Evolutionary conservation across 805 yeast genomes (phyloP).

Genomic region (Maudiozyma pseudohumilis): DNA sequence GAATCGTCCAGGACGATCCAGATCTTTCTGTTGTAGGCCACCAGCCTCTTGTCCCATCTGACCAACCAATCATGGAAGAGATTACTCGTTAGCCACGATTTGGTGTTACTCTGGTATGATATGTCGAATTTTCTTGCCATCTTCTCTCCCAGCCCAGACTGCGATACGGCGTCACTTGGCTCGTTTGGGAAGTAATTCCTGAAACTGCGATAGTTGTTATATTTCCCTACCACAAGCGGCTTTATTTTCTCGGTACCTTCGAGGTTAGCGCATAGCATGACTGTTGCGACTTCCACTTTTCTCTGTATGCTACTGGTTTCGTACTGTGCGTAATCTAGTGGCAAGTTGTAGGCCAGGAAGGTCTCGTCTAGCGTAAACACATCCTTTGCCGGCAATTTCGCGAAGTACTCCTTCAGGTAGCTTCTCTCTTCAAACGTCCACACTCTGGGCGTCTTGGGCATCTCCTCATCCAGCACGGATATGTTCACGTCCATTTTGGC

Average conservation of each 20-base stretch:
- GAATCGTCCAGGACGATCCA: constrained; percentile 51
- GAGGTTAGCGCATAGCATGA: constrained; percentile 52
- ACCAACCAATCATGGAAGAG: constrained; percentile 54
- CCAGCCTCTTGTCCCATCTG: constrained; percentile 48
- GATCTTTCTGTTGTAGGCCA: constrained; percentile 40
- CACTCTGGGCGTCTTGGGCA: constrained; percentile 39
- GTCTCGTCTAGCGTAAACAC: constrained; percentile 54
- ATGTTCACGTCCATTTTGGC: constrained; percentile 43
- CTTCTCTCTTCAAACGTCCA: constrained; percentile 54
- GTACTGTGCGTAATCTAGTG: constrained; percentile 46
- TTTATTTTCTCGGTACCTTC: constrained; percentile 55
- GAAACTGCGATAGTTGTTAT: constrained; percentile 38
- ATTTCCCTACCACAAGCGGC: constrained; percentile 52
- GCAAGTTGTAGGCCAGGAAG: constrained; percentile 47
- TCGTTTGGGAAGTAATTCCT: constrained; percentile 29
- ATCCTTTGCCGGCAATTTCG: constrained; percentile 39
- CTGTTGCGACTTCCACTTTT: constrained; percentile 37
- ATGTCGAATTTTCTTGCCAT: constrained; percentile 43
- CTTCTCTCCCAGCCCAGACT: constrained; percentile 31
- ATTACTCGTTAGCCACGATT: constrained; percentile 55
- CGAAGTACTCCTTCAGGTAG: constrained; percentile 37
- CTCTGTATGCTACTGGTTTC: constrained; percentile 31
- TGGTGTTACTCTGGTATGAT: constrained; percentile 48
- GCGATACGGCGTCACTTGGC: constrained; percentile 21
- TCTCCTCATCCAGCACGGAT: constrained; percentile 37